Conservation (phyloP, 1,284 basidiomycete species). For the Vanrija humicola region DNA sequence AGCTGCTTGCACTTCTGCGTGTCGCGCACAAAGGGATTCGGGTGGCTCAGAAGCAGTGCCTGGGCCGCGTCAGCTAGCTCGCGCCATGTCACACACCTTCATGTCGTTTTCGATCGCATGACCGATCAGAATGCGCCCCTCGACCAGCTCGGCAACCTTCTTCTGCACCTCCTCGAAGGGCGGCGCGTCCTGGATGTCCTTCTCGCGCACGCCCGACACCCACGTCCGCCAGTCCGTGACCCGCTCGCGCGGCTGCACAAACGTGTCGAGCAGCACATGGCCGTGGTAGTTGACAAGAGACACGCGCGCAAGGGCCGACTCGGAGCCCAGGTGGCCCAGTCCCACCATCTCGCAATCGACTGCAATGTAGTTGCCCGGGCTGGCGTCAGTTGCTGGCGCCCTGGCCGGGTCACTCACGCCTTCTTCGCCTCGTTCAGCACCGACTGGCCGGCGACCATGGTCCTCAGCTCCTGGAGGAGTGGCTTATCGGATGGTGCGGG, state of each 20-base stretch:
- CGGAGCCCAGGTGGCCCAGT: conserved; percentile 71
- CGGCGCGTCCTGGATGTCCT: conserved; percentile 74
- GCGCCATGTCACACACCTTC: conserved; percentile 55
- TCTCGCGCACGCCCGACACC: conserved; percentile 77
- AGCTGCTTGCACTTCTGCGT: conserved; percentile 63
- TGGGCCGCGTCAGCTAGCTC: conserved; percentile 36
- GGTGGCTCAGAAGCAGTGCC: conserved; percentile 88
- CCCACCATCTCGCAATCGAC: conserved; percentile 99
- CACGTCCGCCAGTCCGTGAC: conserved; percentile 93
- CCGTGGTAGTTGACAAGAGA: conserved; percentile 90
- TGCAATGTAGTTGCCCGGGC: conserved; percentile 51
- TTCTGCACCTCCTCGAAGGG: conserved; percentile 77
- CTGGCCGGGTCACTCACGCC: conserved; percentile 30
- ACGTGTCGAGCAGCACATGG: conserved; percentile 72
- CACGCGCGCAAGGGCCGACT: conserved; percentile 84
- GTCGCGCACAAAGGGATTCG: conserved; percentile 71
- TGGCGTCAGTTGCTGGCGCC: conserved; percentile 31
- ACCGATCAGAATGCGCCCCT: conserved; percentile 81
- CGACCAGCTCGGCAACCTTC: conserved; percentile 70
- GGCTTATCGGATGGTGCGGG: conserved; percentile 25
- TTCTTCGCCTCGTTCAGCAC: conserved; percentile 36
- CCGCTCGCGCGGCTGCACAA: conserved; percentile 79
- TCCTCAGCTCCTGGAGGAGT: conserved; percentile 36
- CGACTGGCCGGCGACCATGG: conserved; percentile 37
- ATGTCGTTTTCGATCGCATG: conserved; percentile 92